phyloP scores from a whole-genome alignment of 768 basidiomycete genomes.

The Rhodosporidiobolus odoratus region DNA sequence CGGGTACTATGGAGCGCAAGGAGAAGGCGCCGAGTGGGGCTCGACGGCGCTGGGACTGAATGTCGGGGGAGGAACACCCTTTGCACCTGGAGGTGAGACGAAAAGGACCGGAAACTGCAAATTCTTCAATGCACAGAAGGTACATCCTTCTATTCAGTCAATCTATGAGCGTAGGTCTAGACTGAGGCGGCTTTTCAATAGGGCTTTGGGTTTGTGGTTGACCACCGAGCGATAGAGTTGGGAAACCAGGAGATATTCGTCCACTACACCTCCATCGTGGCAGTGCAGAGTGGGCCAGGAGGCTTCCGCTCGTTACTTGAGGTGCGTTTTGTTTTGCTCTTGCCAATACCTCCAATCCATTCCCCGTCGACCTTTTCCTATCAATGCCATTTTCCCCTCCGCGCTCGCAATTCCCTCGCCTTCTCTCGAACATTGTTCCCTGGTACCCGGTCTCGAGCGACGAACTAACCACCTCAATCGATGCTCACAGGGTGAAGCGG shows the following conservation, averaged over 20 bases:
- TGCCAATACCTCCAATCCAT: neutral
- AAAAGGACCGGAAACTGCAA: constrained; percentile 16
- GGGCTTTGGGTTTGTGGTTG: constrained; percentile 35
- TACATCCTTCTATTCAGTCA: neutral
- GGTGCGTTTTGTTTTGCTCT: neutral
- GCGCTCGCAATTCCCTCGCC: too few species aligned
- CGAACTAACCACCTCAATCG: neutral
- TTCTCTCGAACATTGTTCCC: too few species aligned
- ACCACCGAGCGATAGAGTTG: constrained; percentile 7
- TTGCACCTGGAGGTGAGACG: neutral
- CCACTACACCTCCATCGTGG: constrained; percentile 26
- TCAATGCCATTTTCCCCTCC: too few species aligned
- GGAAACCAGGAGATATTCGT: constrained; percentile 29
- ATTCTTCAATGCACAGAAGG: constrained; percentile 36
- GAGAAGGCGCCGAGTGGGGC: neutral
- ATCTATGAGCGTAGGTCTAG: too few species aligned
- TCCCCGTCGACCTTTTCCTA: too few species aligned
- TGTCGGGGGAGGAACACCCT: neutral
- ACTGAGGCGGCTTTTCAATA: constrained; percentile 6
- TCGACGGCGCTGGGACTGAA: neutral
- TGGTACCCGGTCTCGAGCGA: neutral
- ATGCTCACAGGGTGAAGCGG: constrained; percentile 11
- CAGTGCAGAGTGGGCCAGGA: constrained; percentile 7
- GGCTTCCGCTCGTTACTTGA: constrained; percentile 25
- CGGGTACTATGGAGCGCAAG: neutral